These are phyloP conservation scores for Helianthus annuus DNA, from an alignment of 129 eudicot genomes.

Conservation along the genomic window HanXRQr2.0-SUNRISE NC_035448.2:105979337-105979836, in stretches of 20 bases:
- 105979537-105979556: not conserved
- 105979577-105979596: slow-evolving; percentile 1
- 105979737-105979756: no score
- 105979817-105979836: no score
- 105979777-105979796: no score
- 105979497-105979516: not conserved
- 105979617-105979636: slow-evolving; percentile 7
- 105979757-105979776: no score
- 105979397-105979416: slow-evolving; percentile 20
- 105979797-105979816: no score
- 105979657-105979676: not conserved
- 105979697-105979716: no score
- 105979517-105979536: not conserved
- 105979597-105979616: slow-evolving; percentile 1
- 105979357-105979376: slow-evolving; percentile 92
- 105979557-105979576: slow-evolving; percentile 3
- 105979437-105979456: not conserved
- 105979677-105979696: not conserved
- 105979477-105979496: not conserved
- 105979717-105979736: no score
- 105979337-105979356: slow-evolving; percentile 95
- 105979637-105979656: not conserved
- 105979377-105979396: slow-evolving; percentile 56
- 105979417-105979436: slow-evolving; percentile 13
- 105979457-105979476: slow-evolving; percentile 9